phyloP scores from a whole-genome alignment of 1,284 basidiomycete species.

The Meripilus lineatus region DNA sequence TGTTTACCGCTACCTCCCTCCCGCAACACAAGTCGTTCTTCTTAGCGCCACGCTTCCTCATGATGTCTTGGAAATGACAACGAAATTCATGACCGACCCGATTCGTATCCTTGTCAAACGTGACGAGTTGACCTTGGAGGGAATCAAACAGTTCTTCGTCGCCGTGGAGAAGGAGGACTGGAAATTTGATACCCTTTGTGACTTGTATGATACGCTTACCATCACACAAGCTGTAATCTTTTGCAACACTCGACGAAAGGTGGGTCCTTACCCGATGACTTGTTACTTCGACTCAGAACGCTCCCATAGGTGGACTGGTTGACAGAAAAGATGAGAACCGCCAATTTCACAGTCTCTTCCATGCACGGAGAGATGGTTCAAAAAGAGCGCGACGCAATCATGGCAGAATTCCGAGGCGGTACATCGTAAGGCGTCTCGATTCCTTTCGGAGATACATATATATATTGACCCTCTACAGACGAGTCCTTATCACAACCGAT shows the following conservation, averaged over 20 bases:
- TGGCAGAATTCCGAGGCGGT: conserved; percentile 96
- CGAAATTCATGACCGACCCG: conserved; percentile 99
- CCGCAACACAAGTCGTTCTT: conserved; percentile 96
- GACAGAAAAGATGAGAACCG: conserved; percentile 96
- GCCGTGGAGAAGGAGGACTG: conserved; percentile 99
- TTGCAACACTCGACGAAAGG: conserved; percentile 98
- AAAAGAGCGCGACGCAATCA: conserved; percentile 97
- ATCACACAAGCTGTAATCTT: conserved; percentile 99
- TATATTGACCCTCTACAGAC: conserved; percentile 39
- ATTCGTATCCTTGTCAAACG: conserved; percentile 99
- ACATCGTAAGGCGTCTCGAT: conserved; percentile 62
- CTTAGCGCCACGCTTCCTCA: conserved; percentile 95
- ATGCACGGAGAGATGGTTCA: conserved; percentile 99
- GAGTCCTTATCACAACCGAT: conserved; percentile 95
- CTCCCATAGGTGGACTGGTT: conserved; percentile 88
- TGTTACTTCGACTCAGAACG: background rate
- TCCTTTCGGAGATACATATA: background rate
- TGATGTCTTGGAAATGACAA: conserved; percentile 99
- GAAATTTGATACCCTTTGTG: conserved; percentile 99
- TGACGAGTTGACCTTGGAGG: conserved; percentile 98
- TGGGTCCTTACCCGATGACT: conserved; percentile 24
- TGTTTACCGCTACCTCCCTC: conserved; percentile 97
- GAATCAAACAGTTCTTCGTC: conserved; percentile 99
- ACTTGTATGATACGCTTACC: conserved; percentile 97
- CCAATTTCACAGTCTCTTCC: conserved; percentile 95